Conservation (phyloP, 345 rosid genomes). For the Cochlearia excelsa region DNA sequence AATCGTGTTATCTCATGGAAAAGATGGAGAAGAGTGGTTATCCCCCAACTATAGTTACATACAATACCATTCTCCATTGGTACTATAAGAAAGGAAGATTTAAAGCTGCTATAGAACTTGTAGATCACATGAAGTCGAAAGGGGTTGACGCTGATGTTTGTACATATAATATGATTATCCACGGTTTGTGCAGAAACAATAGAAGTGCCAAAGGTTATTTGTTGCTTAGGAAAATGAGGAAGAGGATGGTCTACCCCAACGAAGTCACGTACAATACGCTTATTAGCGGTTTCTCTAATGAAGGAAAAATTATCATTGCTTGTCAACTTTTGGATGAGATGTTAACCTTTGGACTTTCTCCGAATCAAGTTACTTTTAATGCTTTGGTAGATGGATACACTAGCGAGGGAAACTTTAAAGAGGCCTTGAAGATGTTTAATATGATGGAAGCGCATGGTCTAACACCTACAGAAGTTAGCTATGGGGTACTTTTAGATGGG, state of each 20-base stretch:
- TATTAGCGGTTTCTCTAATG: constrained; percentile 66
- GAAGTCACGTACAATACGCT: constrained; percentile 75
- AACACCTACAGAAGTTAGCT: constrained; percentile 59
- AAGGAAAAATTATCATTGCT: constrained; percentile 63
- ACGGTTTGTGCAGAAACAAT: constrained; percentile 65
- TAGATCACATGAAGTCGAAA: constrained; percentile 65
- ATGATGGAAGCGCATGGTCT: constrained; percentile 55
- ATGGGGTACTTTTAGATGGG: constrained; percentile 68
- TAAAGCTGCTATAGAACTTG: constrained; percentile 57
- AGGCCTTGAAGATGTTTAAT: constrained; percentile 61
- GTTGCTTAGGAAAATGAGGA: constrained; percentile 76
- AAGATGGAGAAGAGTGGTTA: constrained; percentile 85
- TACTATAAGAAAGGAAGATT: constrained; percentile 68
- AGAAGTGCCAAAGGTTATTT: constrained; percentile 82
- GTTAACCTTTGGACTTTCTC: constrained; percentile 51
- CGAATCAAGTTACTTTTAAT: constrained; percentile 62
- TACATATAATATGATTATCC: constrained; percentile 75
- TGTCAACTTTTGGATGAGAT: constrained; percentile 62
- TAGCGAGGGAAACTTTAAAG: constrained; percentile 47
- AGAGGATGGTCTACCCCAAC: constrained; percentile 56
- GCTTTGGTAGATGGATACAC: constrained; percentile 66
- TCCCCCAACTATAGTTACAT: constrained; percentile 64
- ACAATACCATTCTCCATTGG: constrained; percentile 79
- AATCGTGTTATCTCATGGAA: constrained; percentile 60
- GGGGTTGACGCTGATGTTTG: constrained; percentile 70